Conservation (phyloP, 208 protist species). For the Trypanosomatidae sp. region DNA sequence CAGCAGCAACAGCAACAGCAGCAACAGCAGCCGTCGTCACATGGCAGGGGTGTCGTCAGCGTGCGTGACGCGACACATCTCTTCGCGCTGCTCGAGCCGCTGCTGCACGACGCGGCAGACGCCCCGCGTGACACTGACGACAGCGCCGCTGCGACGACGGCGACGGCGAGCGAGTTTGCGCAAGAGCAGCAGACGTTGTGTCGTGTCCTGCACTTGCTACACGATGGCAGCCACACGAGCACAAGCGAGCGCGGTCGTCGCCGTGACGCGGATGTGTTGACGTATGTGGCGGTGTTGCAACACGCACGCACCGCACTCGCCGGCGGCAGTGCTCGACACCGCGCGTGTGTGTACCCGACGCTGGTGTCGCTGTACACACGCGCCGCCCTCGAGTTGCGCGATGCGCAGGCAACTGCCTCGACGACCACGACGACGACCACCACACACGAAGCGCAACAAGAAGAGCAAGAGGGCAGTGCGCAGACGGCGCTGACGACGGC, state of each 20-base stretch:
- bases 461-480: too few relatives aligned
- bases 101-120: slow-evolving; percentile 68
- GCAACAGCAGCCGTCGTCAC: neutral
- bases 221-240: too few relatives aligned
- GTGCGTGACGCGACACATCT: slow-evolving; percentile 34
- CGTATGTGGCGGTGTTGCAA: slow-evolving; percentile 84
- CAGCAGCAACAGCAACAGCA: too few relatives aligned
- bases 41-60: slow-evolving; percentile 7
- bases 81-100: slow-evolving; percentile 73
- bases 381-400: slow-evolving; percentile 34
- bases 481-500: too few relatives aligned
- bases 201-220: slow-evolving; percentile 80
- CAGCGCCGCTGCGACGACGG: slow-evolving; percentile 25
- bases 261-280: slow-evolving; percentile 54
- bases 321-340: slow-evolving; percentile 73
- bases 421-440: neutral
- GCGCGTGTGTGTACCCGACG: slow-evolving; percentile 74
- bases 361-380: slow-evolving; percentile 68
- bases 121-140: slow-evolving; percentile 9
- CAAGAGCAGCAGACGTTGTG: slow-evolving; percentile 91
- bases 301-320: slow-evolving; percentile 79
- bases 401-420: slow-evolving; percentile 3
- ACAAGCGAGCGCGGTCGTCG: too few relatives aligned
- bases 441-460: neutral
- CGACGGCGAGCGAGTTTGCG: slow-evolving; percentile 71